Conservation (phyloP, 495 filamentous ascomycete species). For the Aspergillus nidulans region DNA sequence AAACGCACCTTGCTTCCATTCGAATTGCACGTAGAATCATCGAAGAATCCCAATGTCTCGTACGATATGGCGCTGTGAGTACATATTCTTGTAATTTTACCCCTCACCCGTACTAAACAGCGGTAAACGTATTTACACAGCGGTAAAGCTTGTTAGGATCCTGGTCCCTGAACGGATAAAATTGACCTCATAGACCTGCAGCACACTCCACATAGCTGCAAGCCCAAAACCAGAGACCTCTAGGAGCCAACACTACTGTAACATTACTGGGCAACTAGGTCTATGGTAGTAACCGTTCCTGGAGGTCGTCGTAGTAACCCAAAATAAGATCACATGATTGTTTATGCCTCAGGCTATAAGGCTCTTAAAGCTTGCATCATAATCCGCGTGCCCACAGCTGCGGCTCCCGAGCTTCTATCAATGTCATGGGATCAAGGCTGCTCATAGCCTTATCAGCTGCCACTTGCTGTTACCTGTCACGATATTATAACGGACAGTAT, state of each 20-base stretch:
- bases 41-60: background rate
- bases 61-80: background rate
- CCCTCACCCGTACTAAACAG: background rate
- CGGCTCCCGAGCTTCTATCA: constrained; percentile 16
- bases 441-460: constrained; percentile 18
- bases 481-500: background rate
- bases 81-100: background rate
- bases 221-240: background rate
- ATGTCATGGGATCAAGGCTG: constrained; percentile 15
- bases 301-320: too few relatives aligned
- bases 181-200: background rate
- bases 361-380: constrained; percentile 22
- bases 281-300: too few relatives aligned
- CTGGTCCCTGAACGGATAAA: background rate
- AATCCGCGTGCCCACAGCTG: background rate
- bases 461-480: background rate
- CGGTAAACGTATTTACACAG: constrained; percentile 4
- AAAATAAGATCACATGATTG: background rate
- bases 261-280: too few relatives aligned
- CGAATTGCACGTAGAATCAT: background rate
- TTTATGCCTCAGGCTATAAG: background rate
- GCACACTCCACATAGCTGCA: background rate
- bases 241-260: background rate
- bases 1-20: background rate
- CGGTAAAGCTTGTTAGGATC: constrained; percentile 10